These are phyloP conservation scores for Crotalaria pallida DNA, from an alignment of 306 rosid genomes.

Conservation along the genomic window DNA sequence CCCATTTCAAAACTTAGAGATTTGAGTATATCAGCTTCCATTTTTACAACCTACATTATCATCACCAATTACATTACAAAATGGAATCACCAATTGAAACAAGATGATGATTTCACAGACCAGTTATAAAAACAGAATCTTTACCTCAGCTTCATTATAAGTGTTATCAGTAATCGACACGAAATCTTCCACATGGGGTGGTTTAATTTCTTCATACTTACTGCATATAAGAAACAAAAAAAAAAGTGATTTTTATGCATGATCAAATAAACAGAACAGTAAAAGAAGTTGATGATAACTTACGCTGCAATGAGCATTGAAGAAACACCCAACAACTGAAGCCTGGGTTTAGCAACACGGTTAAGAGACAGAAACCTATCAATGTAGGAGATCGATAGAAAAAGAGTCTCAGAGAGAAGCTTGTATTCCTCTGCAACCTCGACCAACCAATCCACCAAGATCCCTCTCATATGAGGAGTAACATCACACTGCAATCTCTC, in stretches of 20 bases:
- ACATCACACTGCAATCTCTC: constrained; percentile 55
- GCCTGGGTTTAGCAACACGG: constrained; percentile 27
- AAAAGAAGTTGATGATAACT: neutral
- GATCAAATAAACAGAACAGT: neutral
- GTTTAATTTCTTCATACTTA: constrained; percentile 74
- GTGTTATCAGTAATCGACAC: constrained; percentile 61
- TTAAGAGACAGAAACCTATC: constrained; percentile 53
- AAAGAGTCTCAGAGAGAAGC: constrained; percentile 61
- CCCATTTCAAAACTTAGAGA: constrained; percentile 61
- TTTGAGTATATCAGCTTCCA: constrained; percentile 73
- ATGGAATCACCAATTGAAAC: neutral
- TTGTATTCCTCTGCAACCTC: constrained; percentile 68
- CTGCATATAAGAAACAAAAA: constrained; percentile 20
- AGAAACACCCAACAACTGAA: constrained; percentile 69
- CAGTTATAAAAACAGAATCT: neutral
- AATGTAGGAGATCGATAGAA: constrained; percentile 51
- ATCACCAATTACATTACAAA: neutral
- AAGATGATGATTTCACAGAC: too few relatives aligned
- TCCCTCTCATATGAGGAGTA: constrained; percentile 58
- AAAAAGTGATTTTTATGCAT: neutral
- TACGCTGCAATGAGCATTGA: constrained; percentile 78
- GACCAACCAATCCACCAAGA: constrained; percentile 77
- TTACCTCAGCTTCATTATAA: constrained; percentile 53
- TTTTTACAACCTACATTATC: constrained; percentile 45
- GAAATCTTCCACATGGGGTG: constrained; percentile 67